Evolutionary conservation across 768 basidiomycete genomes (phyloP).

Genomic region (Xerocomus brunneocitrinus): DNA sequence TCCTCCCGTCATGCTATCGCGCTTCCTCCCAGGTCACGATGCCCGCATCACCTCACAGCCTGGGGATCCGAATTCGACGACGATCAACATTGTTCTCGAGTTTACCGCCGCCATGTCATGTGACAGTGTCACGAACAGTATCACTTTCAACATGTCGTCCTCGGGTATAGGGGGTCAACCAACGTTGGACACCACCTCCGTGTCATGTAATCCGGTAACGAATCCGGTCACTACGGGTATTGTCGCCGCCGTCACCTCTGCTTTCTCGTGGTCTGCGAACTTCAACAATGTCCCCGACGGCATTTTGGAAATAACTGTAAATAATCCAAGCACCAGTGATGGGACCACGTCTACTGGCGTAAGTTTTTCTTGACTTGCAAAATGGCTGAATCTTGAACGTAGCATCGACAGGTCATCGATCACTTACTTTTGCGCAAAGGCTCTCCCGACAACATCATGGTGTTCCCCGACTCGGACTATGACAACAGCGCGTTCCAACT

Average conservation of each 20-base stretch:
- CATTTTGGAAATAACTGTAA: conserved; percentile 67
- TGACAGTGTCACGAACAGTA: conserved; percentile 52
- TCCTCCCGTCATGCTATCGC: conserved; percentile 69
- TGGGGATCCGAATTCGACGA: conserved; percentile 46
- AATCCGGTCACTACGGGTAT: conserved; percentile 49
- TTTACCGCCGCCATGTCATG: conserved; percentile 80
- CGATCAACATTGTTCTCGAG: conserved; percentile 66
- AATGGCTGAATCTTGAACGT: conserved; percentile 3
- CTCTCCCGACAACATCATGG: conserved; percentile 65
- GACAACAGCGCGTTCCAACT: conserved; percentile 54
- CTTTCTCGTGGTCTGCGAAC: conserved; percentile 73
- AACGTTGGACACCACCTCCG: conserved; percentile 41
- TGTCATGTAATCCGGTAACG: conserved; percentile 44
- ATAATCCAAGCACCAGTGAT: conserved; percentile 44
- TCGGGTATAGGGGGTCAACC: conserved; percentile 59
- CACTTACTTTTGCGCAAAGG: conserved; percentile 83
- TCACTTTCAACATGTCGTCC: conserved; percentile 66
- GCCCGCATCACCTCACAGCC: conserved; percentile 49
- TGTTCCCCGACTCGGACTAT: conserved; percentile 84
- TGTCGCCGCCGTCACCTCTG: conserved; percentile 50
- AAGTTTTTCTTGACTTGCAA: conserved; percentile 20
- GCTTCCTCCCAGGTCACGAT: conserved; percentile 85
- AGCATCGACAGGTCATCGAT: conserved; percentile 50
- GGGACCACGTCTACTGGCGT: conserved; percentile 53
- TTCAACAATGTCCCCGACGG: conserved; percentile 77